Conservation (phyloP, 2,329 filamentous ascomycete genomes). For the Monosporascus ibericus region DNA sequence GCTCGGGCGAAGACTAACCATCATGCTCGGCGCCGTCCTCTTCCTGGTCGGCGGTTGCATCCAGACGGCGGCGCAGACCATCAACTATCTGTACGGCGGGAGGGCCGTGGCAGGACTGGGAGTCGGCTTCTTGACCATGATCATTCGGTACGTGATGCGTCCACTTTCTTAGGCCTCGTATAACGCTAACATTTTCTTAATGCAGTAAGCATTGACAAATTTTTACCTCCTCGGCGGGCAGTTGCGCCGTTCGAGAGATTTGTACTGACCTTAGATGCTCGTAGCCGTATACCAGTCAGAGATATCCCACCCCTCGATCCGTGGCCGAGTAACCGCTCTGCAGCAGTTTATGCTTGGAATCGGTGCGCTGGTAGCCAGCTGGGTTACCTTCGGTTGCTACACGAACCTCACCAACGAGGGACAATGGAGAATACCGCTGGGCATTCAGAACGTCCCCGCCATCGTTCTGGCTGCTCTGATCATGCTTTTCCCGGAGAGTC, state of each 20-base stretch:
- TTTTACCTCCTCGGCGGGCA: background rate
- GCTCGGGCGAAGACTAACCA: constrained; percentile 59
- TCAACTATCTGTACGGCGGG: constrained; percentile 62
- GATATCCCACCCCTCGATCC: constrained; percentile 70
- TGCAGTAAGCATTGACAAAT: constrained; percentile 5
- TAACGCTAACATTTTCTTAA: constrained; percentile 18
- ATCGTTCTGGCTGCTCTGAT: constrained; percentile 60
- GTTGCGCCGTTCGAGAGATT: background rate
- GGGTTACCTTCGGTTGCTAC: constrained; percentile 60
- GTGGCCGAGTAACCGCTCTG: constrained; percentile 66
- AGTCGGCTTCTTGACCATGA: constrained; percentile 38
- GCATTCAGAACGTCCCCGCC: constrained; percentile 67
- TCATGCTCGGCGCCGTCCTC: constrained; percentile 62
- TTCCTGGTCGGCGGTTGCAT: constrained; percentile 68
- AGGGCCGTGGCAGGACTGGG: constrained; percentile 63
- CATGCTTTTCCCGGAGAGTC: constrained; percentile 62
- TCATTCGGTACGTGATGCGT: constrained; percentile 28
- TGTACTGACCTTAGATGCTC: constrained; percentile 14
- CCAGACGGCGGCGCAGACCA: constrained; percentile 59
- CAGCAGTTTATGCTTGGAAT: constrained; percentile 82
- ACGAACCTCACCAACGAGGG: constrained; percentile 21
- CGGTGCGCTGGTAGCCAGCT: constrained; percentile 64
- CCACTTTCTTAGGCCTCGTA: constrained; percentile 37
- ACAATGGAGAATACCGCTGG: constrained; percentile 54
- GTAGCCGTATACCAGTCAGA: constrained; percentile 68